Evolutionary conservation across 306 rosid genomes (phyloP).

Genomic region (Oxytropis ochrocephala): DNA sequence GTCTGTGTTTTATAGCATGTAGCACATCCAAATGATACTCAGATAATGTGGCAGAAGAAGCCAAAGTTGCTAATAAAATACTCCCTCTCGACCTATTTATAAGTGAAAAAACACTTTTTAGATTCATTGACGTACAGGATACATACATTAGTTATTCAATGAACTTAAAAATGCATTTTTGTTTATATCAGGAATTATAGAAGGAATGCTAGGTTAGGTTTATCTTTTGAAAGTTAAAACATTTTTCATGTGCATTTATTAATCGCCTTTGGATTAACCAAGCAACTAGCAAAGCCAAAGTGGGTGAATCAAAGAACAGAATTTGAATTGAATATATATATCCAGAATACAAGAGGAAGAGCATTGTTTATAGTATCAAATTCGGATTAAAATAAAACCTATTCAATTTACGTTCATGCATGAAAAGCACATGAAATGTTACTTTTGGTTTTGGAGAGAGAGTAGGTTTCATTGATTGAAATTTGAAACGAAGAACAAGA

Average conservation of each 20-base stretch:
- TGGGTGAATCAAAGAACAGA: background rate
- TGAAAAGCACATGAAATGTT: background rate
- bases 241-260: background rate
- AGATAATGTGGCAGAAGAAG: slow-evolving; percentile 5
- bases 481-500: background rate
- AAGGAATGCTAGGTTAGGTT: background rate
- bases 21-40: background rate
- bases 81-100: background rate
- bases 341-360: background rate
- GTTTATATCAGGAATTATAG: background rate
- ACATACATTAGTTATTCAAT: too few species aligned
- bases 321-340: background rate
- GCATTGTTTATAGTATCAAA: background rate
- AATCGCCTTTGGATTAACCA: background rate
- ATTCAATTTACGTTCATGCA: background rate
- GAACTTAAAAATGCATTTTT: too few species aligned
- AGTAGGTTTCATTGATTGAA: background rate
- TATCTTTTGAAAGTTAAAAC: background rate
- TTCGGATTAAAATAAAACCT: background rate
- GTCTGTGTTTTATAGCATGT: too few species aligned
- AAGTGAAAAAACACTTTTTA: too few species aligned
- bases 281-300: background rate
- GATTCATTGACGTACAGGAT: too few species aligned
- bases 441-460: background rate
- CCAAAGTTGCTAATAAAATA: background rate